phyloP scores from a whole-genome alignment of 257 asterid genomes.

The Nyctanthes arbortristis region DNA sequence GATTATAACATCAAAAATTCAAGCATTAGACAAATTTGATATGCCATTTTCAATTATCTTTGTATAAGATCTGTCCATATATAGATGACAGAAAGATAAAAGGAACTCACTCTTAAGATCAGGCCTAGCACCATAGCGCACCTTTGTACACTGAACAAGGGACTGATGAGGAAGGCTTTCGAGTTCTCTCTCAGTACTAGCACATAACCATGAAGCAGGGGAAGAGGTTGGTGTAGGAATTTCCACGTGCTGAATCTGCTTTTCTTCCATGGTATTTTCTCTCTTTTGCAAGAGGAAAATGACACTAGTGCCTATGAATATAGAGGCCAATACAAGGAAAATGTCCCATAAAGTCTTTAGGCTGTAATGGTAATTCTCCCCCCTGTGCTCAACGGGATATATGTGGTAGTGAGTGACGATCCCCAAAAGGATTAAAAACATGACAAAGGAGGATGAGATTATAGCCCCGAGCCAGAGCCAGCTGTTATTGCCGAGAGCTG shows the following conservation, averaged over 20 bases:
- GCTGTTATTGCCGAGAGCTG: slow-evolving; percentile 31
- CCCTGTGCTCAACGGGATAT: slow-evolving; percentile 43
- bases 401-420: slow-evolving; percentile 39
- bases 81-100: too few species aligned
- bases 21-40: not conserved
- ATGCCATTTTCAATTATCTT: too few species aligned
- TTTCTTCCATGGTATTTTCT: slow-evolving; percentile 18
- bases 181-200: slow-evolving; percentile 44
- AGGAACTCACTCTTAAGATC: slow-evolving; percentile 57
- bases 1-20: not conserved
- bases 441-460: slow-evolving; percentile 43
- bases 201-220: slow-evolving; percentile 44
- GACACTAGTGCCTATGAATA: slow-evolving; percentile 48
- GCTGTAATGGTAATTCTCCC: slow-evolving; percentile 55
- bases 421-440: slow-evolving; percentile 41
- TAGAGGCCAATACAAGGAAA: slow-evolving; percentile 43
- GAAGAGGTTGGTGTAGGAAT: slow-evolving; percentile 36
- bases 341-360: slow-evolving; percentile 50
- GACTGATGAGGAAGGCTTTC: slow-evolving; percentile 67
- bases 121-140: slow-evolving; percentile 62
- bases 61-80: too few species aligned
- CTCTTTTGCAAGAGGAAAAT: slow-evolving; percentile 53
- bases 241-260: slow-evolving; percentile 45
- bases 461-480: slow-evolving; percentile 49
- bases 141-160: slow-evolving; percentile 50